Base-by-base conservation (phyloP, 2,329 filamentous ascomycete species). In the Aspergillus sp. region DNA sequence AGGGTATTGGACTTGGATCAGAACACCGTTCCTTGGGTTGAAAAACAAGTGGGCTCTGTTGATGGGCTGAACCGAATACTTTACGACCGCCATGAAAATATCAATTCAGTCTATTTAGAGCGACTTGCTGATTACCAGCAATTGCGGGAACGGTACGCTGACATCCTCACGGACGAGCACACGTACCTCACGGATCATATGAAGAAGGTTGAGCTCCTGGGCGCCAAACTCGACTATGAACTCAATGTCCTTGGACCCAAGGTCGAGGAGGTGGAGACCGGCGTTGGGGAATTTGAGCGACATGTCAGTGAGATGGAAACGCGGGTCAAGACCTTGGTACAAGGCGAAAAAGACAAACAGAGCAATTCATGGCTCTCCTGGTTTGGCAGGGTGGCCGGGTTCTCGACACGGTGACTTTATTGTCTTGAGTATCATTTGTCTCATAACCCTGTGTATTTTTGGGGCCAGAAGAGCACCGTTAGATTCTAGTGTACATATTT, bases 171-270 rank as follows among this genome's bases (percentile, higher is more conserved):
- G 0, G 80, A 83, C 42, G 86, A 94, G 66, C 79, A 83, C 36
- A 75, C 76, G 26, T 75, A 78, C 44, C 72, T 94, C 34, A 79
- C 78, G 3, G 87, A 93, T 60, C 77, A 78, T 10, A 73, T 89
- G 50, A 85, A 85, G 63, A 86, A 93, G 52, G 75, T 96, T 9
- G 89, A 94, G 63, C 79, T 85, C 26, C 73, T 94, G 35, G 81
- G 85, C 2, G 88, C 88, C 19, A 90, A 90, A 66, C 74, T 97
- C 46, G 90, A 97, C 59, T 97, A 97, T 66, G 91, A 96, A 71
- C 83, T 96, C 51, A 80, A 85, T 49, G 81, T 82, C 10, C 72
- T 97, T n/a, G 76, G 82, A 42, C 81, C 83, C 42, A 88, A 88
- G 58, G 84, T 95, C 7, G 78, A 86, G 57, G 91, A 97, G 60